A percentile compares a stretch with the other conserved stretches of the same genome.
phyloP scores from a whole-genome alignment of 2,329 filamentous ascomycete species.

The Aspergillus novoparasiticus region DNA sequence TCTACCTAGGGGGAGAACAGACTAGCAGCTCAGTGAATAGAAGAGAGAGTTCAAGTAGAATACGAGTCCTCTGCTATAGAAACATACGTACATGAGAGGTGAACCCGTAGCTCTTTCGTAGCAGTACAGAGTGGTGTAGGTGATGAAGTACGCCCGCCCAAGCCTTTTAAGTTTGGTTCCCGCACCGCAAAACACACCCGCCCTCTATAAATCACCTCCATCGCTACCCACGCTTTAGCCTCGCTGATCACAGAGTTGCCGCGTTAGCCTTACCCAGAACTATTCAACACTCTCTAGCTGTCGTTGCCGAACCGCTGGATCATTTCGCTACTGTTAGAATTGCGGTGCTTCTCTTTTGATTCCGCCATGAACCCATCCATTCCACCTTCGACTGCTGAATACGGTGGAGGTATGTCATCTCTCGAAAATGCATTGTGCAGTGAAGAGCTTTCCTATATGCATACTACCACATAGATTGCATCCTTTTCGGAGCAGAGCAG shows the following conservation, averaged over 20 bases:
- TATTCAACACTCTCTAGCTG: neutral
- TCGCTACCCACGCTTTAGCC: neutral
- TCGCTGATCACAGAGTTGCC: neutral
- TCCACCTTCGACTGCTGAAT: constrained; percentile 50
- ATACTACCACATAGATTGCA: neutral
- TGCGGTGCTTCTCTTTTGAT: neutral
- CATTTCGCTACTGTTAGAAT: neutral
- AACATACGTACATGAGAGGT: neutral
- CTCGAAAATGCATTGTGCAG: constrained; percentile 1
- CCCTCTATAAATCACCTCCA: neutral
- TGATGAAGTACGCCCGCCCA: neutral
- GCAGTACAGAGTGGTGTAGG: neutral
- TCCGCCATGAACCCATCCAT: constrained; percentile 46
- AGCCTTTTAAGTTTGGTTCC: constrained; percentile 6
- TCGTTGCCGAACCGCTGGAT: neutral
- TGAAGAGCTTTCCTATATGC: neutral
- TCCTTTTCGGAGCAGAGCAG: neutral
- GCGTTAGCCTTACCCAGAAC: neutral
- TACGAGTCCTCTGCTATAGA: neutral
- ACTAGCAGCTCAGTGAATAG: neutral
- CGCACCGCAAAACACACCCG: constrained; percentile 3
- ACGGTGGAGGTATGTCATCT: constrained; percentile 49
- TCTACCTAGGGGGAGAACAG: neutral
- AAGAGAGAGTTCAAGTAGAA: neutral
- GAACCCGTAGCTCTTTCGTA: neutral